Base-by-base conservation (phyloP, 2,329 filamentous ascomycete genomes). In the Monilinia laxa region DNA sequence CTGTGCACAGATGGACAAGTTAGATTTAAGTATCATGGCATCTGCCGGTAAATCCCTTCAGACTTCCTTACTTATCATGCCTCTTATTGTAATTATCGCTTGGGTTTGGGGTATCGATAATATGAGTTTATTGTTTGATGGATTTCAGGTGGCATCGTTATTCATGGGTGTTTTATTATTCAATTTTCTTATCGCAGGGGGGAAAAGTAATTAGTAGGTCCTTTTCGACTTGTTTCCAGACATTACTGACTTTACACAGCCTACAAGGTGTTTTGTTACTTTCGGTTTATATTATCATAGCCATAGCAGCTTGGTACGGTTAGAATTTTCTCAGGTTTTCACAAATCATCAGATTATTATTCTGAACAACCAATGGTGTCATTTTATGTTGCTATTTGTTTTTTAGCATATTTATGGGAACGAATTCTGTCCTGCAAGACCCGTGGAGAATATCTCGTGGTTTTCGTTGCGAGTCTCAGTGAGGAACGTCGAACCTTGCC, bases 31-130 rank as follows among this genome's bases (percentile, higher is more conserved):
- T 42, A 90, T 93, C 80, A 88, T 89, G 90, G 93, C 63, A 90
- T 90, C 49, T 89, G 92, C 73, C 90, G 90, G 57, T 91, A 88
- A 68, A 91, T 89, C 57, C 77, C 87, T 93, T 74, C 90, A 93
- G 78, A 93, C 93, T 71, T 90, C 90, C 23, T 82, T 93, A 55
- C 87, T 92, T 55, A 89, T 93, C 56, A 93, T 90, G 1, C 90
- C 90, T 0, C 88, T 90, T 78, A 81, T 93, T 55, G 90, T 93
- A 63, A 86, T 93, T 70, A 82, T 92, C 51, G 90, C 89, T 70
- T 59, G 57, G 57, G 47, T 59, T 23, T 93, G 90, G 90, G 83
- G 62, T 18, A 59, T 64, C 20, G 62, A 64, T 35, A 53, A 64
- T 59, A 64, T 57, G 53, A 42, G 53, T 6, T 35, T 64, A 3